A percentile compares a stretch with the other conserved stretches of the same genome.
Evolutionary conservation across 495 filamentous ascomycete genomes (phyloP).

Genomic region (Letharia lupina): DNA sequence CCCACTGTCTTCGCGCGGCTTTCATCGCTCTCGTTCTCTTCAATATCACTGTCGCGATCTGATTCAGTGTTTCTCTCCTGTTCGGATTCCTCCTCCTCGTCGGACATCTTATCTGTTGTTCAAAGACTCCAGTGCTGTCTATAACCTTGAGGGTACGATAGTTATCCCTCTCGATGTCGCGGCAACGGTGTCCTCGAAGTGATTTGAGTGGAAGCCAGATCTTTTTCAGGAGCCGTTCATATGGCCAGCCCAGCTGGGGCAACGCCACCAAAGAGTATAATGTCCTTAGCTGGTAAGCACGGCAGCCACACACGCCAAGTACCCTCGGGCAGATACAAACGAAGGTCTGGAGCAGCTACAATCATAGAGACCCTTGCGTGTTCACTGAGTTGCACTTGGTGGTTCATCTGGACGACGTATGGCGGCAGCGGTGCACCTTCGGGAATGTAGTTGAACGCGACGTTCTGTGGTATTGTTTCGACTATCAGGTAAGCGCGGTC

Average conservation of each 20-base stretch:
- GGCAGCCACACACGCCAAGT: not conserved
- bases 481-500: not conserved
- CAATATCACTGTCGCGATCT: not conserved
- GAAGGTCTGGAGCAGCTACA: not conserved
- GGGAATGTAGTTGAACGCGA: not conserved
- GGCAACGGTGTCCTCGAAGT: not conserved
- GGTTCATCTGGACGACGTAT: not conserved
- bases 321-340: rapidly evolving
- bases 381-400: not conserved
- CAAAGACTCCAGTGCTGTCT: not conserved
- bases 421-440: not conserved
- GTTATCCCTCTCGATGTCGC: not conserved
- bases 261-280: not conserved
- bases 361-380: not conserved
- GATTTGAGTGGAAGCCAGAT: not conserved
- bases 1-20: not conserved
- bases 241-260: not conserved
- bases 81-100: not conserved
- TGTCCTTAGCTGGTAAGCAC: not conserved
- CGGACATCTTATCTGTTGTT: not conserved
- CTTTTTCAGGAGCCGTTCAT: not conserved
- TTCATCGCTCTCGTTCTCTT: not conserved
- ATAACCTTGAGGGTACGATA: not conserved
- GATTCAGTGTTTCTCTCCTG: not conserved
- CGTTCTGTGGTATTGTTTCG: not conserved